These are phyloP conservation scores for Aspergillus tubingensis DNA, from an alignment of 2,329 filamentous ascomycete species.

Conservation along the genomic window DNA sequence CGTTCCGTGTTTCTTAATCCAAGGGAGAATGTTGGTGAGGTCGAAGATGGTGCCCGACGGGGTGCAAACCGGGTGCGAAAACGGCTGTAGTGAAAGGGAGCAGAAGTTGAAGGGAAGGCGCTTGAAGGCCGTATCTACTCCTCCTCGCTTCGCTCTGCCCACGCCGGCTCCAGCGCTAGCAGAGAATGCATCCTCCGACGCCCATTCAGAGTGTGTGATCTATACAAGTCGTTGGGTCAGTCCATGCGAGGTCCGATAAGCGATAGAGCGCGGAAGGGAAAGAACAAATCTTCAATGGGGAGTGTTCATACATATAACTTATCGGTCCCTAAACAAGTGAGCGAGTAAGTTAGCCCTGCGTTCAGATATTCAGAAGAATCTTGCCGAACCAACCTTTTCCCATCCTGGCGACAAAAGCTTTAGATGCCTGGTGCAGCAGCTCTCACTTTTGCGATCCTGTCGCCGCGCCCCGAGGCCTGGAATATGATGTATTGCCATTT, in stretches of 20 bases:
- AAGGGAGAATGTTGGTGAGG: slow-evolving; percentile 87
- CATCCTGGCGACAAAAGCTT: slow-evolving; percentile 20
- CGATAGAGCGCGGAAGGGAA: slow-evolving; percentile 1
- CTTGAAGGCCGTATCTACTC: slow-evolving; percentile 69
- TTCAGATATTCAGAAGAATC: neutral
- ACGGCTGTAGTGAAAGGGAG: slow-evolving; percentile 92
- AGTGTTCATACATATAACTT: slow-evolving; percentile 49
- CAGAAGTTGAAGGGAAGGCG: slow-evolving; percentile 97
- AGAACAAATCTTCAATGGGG: neutral
- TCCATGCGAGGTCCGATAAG: slow-evolving; percentile 20
- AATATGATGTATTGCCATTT: slow-evolving; percentile 21
- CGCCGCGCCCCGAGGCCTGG: neutral
- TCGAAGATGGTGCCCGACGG: slow-evolving; percentile 87
- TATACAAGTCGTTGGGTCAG: slow-evolving; percentile 31
- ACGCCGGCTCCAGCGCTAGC: slow-evolving; percentile 73
- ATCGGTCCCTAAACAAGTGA: slow-evolving; percentile 46
- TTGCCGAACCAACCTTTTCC: slow-evolving; percentile 29
- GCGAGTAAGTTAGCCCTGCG: neutral
- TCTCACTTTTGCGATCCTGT: neutral
- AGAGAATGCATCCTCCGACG: slow-evolving; percentile 83
- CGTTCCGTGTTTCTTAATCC: slow-evolving; percentile 90
- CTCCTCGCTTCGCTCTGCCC: slow-evolving; percentile 55
- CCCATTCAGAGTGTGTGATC: slow-evolving; percentile 99
- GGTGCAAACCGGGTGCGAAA: slow-evolving; percentile 92
- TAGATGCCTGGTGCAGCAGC: neutral